phyloP scores from a whole-genome alignment of 441 rosid species.

The Jatropha multifida region DNA sequence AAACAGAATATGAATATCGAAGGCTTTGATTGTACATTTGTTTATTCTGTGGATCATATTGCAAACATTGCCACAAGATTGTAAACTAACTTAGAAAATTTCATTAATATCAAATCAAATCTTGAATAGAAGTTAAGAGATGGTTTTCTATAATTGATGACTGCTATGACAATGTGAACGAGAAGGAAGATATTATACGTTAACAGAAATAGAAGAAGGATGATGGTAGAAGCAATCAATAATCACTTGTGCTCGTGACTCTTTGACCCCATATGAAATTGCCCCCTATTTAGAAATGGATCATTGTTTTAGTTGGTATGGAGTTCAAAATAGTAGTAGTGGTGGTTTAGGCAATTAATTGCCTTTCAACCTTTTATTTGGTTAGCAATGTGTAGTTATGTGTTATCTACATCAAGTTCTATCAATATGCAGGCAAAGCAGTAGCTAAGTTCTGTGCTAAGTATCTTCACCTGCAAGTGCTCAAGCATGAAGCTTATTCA shows the following conservation, averaged over 20 bases:
- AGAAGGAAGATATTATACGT: neutral
- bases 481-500: slow-evolving; percentile 55
- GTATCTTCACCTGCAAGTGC: slow-evolving; percentile 84
- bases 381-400: neutral
- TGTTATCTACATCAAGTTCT: slow-evolving; percentile 1
- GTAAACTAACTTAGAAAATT: neutral
- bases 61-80: neutral
- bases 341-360: neutral
- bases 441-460: slow-evolving; percentile 89
- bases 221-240: neutral
- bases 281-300: neutral
- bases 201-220: neutral
- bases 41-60: neutral
- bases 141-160: neutral
- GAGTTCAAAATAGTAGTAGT: neutral
- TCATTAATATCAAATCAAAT: neutral
- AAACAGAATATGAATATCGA: neutral
- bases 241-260: neutral
- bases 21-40: neutral
- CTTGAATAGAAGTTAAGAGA: neutral
- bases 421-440: slow-evolving; percentile 58
- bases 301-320: neutral
- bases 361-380: neutral
- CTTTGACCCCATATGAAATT: slow-evolving; percentile 6
- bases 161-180: neutral